Evolutionary conservation across 1,284 basidiomycete genomes (phyloP).

Genomic region (Trichosporon inkin): DNA sequence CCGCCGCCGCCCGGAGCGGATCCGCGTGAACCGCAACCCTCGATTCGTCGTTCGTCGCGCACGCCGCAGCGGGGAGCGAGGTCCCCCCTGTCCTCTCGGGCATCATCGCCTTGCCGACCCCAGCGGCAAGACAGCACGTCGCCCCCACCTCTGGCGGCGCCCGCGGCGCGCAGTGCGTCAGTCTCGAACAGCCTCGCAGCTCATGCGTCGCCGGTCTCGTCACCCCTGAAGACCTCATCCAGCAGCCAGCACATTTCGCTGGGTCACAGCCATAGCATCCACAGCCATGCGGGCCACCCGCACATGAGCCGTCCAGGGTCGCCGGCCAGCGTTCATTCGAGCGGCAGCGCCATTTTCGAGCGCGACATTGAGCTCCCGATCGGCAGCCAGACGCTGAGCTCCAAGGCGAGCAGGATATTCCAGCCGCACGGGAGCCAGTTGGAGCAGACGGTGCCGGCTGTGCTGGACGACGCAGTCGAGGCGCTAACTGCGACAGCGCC

Average conservation of each 20-base stretch:
- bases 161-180: conserved; percentile 16
- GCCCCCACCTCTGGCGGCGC: conserved; percentile 22
- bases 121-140: conserved; percentile 12
- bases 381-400: conserved; percentile 36
- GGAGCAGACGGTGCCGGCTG: conserved; percentile 48
- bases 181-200: background rate
- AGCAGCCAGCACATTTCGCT: background rate
- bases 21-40: conserved; percentile 42
- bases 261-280: conserved; percentile 13
- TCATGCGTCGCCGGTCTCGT: background rate
- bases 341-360: conserved; percentile 49
- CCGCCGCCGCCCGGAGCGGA: conserved; percentile 43
- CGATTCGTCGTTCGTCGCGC: conserved; percentile 29
- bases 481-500: conserved; percentile 35
- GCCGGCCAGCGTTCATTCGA: conserved; percentile 44
- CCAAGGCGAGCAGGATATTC: conserved; percentile 41
- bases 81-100: conserved; percentile 37
- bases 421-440: conserved; percentile 43
- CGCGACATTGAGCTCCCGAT: conserved; percentile 47
- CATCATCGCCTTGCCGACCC: conserved; percentile 29
- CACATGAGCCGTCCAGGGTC: conserved; percentile 40
- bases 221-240: background rate
- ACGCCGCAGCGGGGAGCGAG: conserved; percentile 35
- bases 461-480: conserved; percentile 49
- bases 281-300: conserved; percentile 5